A percentile compares a stretch with the other conserved stretches of the same genome.
Conservation (phyloP, 225 moss, liverwort and hornwort genomes). For the Pleurozium schreberi region DNA sequence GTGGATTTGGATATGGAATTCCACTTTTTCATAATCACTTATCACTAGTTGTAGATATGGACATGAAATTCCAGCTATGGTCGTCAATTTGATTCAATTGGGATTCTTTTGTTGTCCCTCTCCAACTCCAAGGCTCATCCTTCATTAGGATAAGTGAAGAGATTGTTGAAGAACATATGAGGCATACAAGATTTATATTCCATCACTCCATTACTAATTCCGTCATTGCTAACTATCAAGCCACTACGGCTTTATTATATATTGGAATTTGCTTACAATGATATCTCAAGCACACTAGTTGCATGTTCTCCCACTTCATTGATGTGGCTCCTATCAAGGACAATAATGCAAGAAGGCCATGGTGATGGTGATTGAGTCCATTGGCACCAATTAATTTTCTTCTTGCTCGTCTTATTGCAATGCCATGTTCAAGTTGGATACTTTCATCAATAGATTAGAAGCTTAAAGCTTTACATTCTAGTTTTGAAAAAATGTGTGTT, state of each 20-base stretch:
- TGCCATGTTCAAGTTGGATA: background rate
- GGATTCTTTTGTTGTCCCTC: background rate
- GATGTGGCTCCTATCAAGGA: background rate
- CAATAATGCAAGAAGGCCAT: background rate
- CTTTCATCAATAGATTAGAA: background rate
- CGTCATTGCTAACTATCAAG: background rate
- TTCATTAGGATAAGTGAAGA: background rate
- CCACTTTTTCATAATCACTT: too few species aligned
- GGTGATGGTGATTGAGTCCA: fast-evolving
- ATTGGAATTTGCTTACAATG: background rate
- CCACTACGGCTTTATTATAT: background rate
- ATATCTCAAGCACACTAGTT: background rate
- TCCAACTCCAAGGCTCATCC: background rate
- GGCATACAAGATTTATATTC: background rate
- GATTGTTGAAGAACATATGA: background rate
- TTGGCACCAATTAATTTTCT: background rate
- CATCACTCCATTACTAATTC: fast-evolving
- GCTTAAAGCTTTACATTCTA: too few species aligned
- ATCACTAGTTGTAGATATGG: too few species aligned
- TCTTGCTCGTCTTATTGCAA: background rate
- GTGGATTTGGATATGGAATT: too few species aligned
- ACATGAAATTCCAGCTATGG: background rate
- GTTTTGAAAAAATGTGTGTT: too few species aligned
- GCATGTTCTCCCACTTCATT: background rate
- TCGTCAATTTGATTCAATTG: background rate